Evolutionary conservation across 2,329 filamentous ascomycete species (phyloP), one percentile per base, ranked within the genome.

Genomic region (Fusarium pseudocircinatum): DNA sequence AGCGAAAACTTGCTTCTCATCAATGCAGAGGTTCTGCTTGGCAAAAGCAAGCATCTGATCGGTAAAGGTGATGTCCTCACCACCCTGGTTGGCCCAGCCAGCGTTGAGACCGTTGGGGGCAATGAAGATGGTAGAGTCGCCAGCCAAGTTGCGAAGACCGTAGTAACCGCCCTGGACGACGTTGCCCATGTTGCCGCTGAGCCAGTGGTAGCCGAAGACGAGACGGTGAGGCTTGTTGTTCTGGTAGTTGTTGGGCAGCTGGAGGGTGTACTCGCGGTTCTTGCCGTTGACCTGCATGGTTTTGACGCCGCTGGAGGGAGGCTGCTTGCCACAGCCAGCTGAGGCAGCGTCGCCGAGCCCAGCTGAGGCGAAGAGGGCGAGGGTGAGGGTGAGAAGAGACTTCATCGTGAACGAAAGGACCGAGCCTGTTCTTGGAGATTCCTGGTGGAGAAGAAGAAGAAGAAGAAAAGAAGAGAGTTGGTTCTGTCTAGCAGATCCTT

Each of bases 41-140:
- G 85, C 76, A 15, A 77, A 78, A 34, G 79, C 75, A 40, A 85
- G 71, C 59, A 86, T 81, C 10, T 75, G 69, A 44, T 84, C 81
- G 42, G 84, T 77, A 63, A 86, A 84, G 1, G 76, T 77, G 44
- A 85, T 73, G 58, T 86, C 85, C 52, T 84, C 79, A 18, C 84
- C 84, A 57, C 79, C 67, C 4, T 68, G 70, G 78, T 86, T 86
- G 40, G 74, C 83, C 84, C 84, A 86, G 28, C 84, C 84, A 26
- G 76, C 74, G 67, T 82, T 81, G 36, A 83, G 71, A 15, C 84
- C 84, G 49, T 85, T 77, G 28, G 85, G 85, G 2, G 83, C 81
- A 22, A 86, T 79, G 67, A 85, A 84, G 70, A 86, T 84, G 62
- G 83, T 81, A 13, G 72, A 79, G n/a, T 82, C 80, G 26, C 77